Conservation (phyloP, 1,284 basidiomycete species). For the Ustilago hordei region DNA sequence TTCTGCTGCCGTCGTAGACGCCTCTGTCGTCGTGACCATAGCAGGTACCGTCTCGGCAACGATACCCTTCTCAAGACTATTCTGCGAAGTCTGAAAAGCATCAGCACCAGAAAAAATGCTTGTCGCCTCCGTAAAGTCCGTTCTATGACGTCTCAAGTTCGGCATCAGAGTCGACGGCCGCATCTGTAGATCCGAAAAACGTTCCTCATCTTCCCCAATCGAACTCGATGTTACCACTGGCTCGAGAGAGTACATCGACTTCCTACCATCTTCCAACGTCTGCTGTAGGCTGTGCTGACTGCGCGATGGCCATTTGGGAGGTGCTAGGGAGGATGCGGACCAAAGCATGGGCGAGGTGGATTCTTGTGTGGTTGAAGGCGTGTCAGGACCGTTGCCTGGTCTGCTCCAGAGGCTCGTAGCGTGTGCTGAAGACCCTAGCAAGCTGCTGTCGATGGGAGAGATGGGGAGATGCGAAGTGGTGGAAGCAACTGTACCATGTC, state of each 20-base stretch:
- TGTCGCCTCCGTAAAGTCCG: constrained; percentile 46
- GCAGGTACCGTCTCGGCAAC: constrained; percentile 10
- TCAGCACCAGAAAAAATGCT: constrained; percentile 47
- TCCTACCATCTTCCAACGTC: background rate
- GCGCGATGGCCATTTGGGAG: constrained; percentile 29
- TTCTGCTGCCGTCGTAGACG: constrained; percentile 1
- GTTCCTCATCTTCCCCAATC: constrained; percentile 15
- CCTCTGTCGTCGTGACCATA: background rate
- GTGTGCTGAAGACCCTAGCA: constrained; percentile 44
- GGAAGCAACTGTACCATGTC: constrained; percentile 23
- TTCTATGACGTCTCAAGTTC: constrained; percentile 24
- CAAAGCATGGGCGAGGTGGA: constrained; percentile 28
- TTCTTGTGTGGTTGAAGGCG: constrained; percentile 45
- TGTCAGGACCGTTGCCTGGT: constrained; percentile 36
- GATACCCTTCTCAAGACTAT: constrained; percentile 30
- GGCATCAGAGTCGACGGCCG: constrained; percentile 18
- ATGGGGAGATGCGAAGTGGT: constrained; percentile 21
- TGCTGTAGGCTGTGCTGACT: constrained; percentile 13
- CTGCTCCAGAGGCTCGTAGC: constrained; percentile 51
- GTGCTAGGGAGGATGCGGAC: constrained; percentile 27
- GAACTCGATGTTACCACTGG: constrained; percentile 27
- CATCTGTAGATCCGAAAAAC: constrained; percentile 6
- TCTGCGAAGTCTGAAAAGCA: constrained; percentile 21
- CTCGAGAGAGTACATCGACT: constrained; percentile 26
- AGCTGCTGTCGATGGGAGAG: constrained; percentile 54